Evolutionary conservation across 345 rosid species (phyloP).

Genomic region (Aurinia saxatilis): DNA sequence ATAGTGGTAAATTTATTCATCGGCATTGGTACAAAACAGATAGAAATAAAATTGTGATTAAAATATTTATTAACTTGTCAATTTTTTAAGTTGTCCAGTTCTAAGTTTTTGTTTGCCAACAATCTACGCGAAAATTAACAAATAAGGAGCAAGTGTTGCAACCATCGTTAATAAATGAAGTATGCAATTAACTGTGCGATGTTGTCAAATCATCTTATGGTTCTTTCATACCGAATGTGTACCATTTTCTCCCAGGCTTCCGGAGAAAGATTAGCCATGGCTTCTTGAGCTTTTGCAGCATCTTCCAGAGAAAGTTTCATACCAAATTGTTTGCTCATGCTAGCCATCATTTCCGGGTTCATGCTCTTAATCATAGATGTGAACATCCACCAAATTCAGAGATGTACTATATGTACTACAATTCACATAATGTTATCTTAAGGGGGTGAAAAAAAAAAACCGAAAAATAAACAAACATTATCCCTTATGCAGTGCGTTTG

Average conservation of each 20-base stretch:
- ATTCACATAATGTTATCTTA: background rate
- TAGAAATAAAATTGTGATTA: too few relatives aligned
- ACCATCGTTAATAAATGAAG: too few relatives aligned
- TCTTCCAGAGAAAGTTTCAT: slow-evolving; percentile 75
- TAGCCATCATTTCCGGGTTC: slow-evolving; percentile 94
- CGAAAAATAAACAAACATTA: background rate
- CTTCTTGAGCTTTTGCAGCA: slow-evolving; percentile 82
- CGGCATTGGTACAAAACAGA: too few relatives aligned
- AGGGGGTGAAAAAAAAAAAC: background rate
- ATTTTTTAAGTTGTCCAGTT: too few relatives aligned
- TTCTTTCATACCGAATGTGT: background rate
- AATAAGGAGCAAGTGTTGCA: too few relatives aligned
- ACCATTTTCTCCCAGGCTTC: slow-evolving; percentile 87
- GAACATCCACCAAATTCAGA: slow-evolving; percentile 55
- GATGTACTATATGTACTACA: background rate
- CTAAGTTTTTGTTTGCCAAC: too few relatives aligned
- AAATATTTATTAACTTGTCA: too few relatives aligned
- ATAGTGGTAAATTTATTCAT: too few relatives aligned
- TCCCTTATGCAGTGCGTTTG: too few relatives aligned
- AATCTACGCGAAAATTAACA: too few relatives aligned
- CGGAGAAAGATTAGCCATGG: slow-evolving; percentile 85
- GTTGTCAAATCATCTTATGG: too few relatives aligned
- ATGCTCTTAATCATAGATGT: slow-evolving; percentile 79
- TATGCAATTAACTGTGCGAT: too few relatives aligned
- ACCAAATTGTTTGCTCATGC: slow-evolving; percentile 94